Conservation (phyloP, 1,284 basidiomycete species). For the Fomitopsis pinicola region DNA sequence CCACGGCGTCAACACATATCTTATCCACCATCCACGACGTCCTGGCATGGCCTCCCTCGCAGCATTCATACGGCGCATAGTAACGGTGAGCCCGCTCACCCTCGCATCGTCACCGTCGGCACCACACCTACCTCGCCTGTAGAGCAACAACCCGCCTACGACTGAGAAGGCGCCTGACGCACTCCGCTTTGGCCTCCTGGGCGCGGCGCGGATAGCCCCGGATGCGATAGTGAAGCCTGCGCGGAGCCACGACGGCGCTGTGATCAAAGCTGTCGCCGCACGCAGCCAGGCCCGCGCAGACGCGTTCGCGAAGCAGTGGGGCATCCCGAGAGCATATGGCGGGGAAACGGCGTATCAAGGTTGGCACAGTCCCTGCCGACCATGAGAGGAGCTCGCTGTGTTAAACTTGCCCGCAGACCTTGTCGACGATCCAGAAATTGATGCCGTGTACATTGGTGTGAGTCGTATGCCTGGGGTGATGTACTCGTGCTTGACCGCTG, state of each 20-base stretch:
- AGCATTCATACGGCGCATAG: background rate
- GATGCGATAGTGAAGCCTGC: slow-evolving; percentile 50
- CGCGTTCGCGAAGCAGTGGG: slow-evolving; percentile 51
- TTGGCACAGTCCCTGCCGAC: slow-evolving; percentile 14
- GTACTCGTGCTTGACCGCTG: background rate
- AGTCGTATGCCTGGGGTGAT: slow-evolving; percentile 8
- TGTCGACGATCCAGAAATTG: slow-evolving; percentile 55
- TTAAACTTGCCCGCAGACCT: slow-evolving; percentile 35
- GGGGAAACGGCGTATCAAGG: slow-evolving; percentile 51
- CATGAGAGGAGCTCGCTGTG: background rate
- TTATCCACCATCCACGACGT: background rate
- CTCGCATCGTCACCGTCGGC: background rate
- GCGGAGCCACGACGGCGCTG: slow-evolving; percentile 52
- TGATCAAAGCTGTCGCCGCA: slow-evolving; percentile 59
- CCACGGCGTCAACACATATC: too few species aligned
- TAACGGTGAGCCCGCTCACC: background rate
- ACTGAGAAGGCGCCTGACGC: slow-evolving; percentile 16
- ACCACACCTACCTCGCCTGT: background rate
- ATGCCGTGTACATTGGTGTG: slow-evolving; percentile 64
- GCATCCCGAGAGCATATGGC: slow-evolving; percentile 51
- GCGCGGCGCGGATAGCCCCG: slow-evolving; percentile 65
- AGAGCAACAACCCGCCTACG: slow-evolving; percentile 4
- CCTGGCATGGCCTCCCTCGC: background rate
- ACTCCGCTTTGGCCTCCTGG: slow-evolving; percentile 56
- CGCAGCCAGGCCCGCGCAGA: slow-evolving; percentile 48